Evolutionary conservation across 2,329 filamentous ascomycete genomes (phyloP), one percentile per base, ranked within the genome.

Genomic region (Claviceps citrina): DNA sequence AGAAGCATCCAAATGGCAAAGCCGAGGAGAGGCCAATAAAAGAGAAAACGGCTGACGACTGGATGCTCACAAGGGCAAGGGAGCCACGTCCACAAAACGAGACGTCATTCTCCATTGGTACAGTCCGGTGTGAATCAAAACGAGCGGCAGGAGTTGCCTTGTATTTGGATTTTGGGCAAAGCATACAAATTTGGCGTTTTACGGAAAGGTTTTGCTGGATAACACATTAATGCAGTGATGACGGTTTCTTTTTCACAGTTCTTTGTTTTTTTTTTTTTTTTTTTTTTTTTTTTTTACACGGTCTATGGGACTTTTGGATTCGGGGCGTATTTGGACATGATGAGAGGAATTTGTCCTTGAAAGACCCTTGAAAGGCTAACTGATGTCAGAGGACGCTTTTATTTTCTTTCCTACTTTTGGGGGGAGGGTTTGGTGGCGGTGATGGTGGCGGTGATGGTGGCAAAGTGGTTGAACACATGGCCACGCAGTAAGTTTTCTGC

Each of bases 171-270:
- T 26, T 15, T 24, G 16, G 36, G 25, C 22, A 42, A 25, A 36
- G 26, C 36, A 39, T 39, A 25, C 16, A 10, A 28, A 28, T 12
- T 22, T 30, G 36, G 32, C 36, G 31, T 39, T 42, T 19, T 18
- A 7, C 24, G 19, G 32, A 15, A 22, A n/a, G 25, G 31, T 8
- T 37, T 37, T 16, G 26, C 30, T 24, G 22, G 22, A 24, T 25
- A 37, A 37, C 31, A 26, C 22, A 6, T 32, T 37, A 12, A 32
- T n/a, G 37, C 22, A 26, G 7, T 39, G 10, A 39, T 27, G 37
- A 38, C 10, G 9, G n/a, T 31, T 10, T 20, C n/a, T 36, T 13
- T 5, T 19, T 24, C n/a, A 18, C 8, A 2, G 5, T 28, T n/a
- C 12, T 28, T 28, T 28, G 4, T 28, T 8, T 30, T 30, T 16